phyloP scores from a whole-genome alignment of 331 rosid genomes.

The Dryas integrifolia region DNA sequence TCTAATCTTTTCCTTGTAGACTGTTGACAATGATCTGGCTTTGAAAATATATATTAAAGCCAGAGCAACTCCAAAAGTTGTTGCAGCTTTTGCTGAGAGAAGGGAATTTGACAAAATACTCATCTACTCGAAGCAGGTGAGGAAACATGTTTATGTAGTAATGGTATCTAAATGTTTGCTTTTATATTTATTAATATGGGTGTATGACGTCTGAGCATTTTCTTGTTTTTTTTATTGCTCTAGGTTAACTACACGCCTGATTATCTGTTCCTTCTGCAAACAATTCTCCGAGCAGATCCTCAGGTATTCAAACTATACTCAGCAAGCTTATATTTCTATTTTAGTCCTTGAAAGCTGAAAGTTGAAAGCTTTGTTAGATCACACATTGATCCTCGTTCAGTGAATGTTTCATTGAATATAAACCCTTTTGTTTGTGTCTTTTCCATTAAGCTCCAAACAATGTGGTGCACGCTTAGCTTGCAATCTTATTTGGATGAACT shows the following conservation, averaged over 20 bases:
- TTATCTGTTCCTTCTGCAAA: constrained; percentile 93
- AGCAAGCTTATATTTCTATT: constrained; percentile 10
- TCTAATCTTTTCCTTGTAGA: constrained; percentile 49
- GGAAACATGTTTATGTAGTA: constrained; percentile 9
- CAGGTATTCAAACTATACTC: constrained; percentile 54
- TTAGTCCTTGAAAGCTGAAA: constrained; percentile 6
- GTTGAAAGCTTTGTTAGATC: not conserved
- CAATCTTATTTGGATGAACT: not conserved
- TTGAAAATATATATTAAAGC: constrained; percentile 87
- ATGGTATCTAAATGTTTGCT: constrained; percentile 9
- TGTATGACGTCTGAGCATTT: constrained; percentile 22
- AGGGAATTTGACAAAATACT: constrained; percentile 91
- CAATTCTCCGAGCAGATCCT: constrained; percentile 94
- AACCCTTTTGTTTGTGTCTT: not conserved
- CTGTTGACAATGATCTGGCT: constrained; percentile 87
- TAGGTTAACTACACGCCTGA: constrained; percentile 98
- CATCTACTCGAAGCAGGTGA: constrained; percentile 87
- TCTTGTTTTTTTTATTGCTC: constrained; percentile 28
- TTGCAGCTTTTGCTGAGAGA: constrained; percentile 89
- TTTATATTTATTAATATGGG: constrained; percentile 10
- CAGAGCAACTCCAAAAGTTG: constrained; percentile 91
- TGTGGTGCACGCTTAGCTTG: not conserved
- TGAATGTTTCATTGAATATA: not conserved
- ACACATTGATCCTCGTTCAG: not conserved
- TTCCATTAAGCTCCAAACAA: not conserved